Evolutionary conservation across 345 rosid genomes (phyloP).

Genomic region (Camelina laxa): DNA sequence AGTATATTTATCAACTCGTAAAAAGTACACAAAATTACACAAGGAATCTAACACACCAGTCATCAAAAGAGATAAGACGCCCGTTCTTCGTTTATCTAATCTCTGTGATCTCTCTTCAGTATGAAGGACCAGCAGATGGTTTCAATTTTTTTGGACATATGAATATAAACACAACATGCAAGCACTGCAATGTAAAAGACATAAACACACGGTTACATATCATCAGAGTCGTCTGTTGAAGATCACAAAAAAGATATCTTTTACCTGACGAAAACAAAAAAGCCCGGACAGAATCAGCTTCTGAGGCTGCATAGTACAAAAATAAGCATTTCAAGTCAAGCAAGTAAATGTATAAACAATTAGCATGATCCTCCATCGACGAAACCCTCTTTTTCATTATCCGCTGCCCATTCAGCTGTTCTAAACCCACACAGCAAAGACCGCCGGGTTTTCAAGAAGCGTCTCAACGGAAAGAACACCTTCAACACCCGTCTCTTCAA

Average conservation of each 20-base stretch:
- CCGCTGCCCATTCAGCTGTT: constrained; percentile 65
- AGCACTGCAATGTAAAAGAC: constrained; percentile 54
- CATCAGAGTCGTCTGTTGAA: constrained; percentile 10
- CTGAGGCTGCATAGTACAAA: constrained; percentile 68
- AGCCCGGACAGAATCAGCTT: constrained; percentile 68
- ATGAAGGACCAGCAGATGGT: constrained; percentile 46
- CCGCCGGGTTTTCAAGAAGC: constrained; percentile 93
- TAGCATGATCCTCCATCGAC: constrained; percentile 48
- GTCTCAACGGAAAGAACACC: constrained; percentile 97
- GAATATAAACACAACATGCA: constrained; percentile 82
- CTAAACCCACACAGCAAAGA: constrained; percentile 84
- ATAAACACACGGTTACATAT: not conserved
- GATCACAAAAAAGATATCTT: constrained; percentile 15
- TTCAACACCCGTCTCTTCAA: constrained; percentile 77
- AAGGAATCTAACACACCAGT: constrained; percentile 1
- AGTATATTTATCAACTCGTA: not conserved
- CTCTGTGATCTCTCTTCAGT: constrained; percentile 35
- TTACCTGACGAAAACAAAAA: constrained; percentile 66
- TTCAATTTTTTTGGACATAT: constrained; percentile 88
- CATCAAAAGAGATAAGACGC: constrained; percentile 18
- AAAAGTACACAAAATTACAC: constrained; percentile 32
- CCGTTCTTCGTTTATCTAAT: not conserved
- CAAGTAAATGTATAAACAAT: constrained; percentile 3
- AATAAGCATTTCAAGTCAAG: constrained; percentile 37
- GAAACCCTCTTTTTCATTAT: constrained; percentile 44